Evolutionary conservation across 2,329 filamentous ascomycete genomes (phyloP).

Genomic region (Fusarium subtropicale): DNA sequence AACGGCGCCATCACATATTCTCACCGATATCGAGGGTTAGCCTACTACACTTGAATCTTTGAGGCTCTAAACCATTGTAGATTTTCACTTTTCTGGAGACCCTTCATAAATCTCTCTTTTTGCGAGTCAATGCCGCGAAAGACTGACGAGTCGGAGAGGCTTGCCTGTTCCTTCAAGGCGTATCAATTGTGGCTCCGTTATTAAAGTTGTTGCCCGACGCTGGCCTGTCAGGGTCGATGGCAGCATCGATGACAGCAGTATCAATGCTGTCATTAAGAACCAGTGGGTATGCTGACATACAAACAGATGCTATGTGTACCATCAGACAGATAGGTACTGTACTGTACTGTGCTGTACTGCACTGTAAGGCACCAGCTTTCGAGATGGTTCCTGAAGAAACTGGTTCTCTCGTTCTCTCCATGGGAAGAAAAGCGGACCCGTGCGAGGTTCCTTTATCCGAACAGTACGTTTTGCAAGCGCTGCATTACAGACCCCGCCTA

Average conservation of each 20-base stretch:
- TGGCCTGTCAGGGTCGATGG: neutral
- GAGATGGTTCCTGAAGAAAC: conserved; percentile 9
- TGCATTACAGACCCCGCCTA: conserved; percentile 48
- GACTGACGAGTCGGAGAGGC: conserved; percentile 19
- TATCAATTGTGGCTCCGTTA: conserved; percentile 1
- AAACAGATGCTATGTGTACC: neutral
- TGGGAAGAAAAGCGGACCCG: conserved; percentile 30
- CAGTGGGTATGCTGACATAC: neutral
- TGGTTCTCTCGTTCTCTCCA: conserved; percentile 7
- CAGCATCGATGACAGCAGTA: neutral
- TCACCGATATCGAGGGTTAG: conserved; percentile 18
- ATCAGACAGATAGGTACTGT: neutral
- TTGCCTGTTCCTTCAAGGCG: neutral
- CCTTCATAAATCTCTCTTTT: conserved; percentile 11
- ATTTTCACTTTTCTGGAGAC: conserved; percentile 21
- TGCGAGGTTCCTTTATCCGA: conserved; percentile 17
- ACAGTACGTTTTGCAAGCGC: conserved; percentile 47
- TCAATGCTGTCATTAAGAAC: neutral
- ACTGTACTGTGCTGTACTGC: neutral
- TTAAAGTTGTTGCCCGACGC: conserved; percentile 8
- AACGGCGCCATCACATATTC: conserved; percentile 26
- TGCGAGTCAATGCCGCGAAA: conserved; percentile 31
- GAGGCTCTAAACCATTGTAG: conserved; percentile 1
- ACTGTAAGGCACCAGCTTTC: neutral
- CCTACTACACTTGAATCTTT: conserved; percentile 6